Evolutionary conservation across 139 green algal genomes (phyloP).

Genomic region (Coccomyxa sp.): DNA sequence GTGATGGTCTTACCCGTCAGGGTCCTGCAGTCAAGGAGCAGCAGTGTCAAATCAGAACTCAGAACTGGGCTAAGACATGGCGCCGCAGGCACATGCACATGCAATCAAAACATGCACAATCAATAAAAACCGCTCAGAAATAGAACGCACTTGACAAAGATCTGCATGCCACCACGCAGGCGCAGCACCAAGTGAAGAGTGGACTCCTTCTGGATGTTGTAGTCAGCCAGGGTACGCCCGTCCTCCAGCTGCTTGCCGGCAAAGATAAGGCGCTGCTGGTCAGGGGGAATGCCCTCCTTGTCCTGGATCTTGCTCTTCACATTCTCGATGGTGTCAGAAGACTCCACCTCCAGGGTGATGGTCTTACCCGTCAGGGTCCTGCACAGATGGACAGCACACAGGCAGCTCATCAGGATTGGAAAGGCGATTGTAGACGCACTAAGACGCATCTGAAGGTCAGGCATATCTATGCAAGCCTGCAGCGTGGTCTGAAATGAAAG

Average conservation of each 20-base stretch:
- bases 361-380: slow-evolving; percentile 72
- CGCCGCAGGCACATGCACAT: no score
- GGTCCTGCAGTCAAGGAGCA: slow-evolving; percentile 68
- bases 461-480: not conserved
- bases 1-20: slow-evolving; percentile 95
- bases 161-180: slow-evolving; percentile 86
- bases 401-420: not conserved
- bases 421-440: not conserved
- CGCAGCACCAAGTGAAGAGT: slow-evolving; percentile 83
- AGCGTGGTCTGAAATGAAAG: not conserved
- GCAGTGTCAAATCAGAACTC: no score
- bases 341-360: slow-evolving; percentile 53
- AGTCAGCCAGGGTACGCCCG: slow-evolving; percentile 89
- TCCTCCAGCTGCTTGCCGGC: slow-evolving; percentile 97
- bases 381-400: slow-evolving; percentile 9
- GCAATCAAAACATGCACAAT: no score
- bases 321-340: slow-evolving; percentile 72
- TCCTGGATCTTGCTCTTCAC: slow-evolving; percentile 96
- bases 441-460: not conserved
- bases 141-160: slow-evolving; percentile 26
- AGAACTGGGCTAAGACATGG: no score
- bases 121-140: no score
- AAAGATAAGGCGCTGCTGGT: slow-evolving; percentile 97
- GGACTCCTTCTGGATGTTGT: slow-evolving; percentile 98
- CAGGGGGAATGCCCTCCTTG: slow-evolving; percentile 87